Percentiles rank a stretch among this genome's conserved stretches.
Conservation (phyloP, 805 yeast species). For the Spathaspora passalidarum region DNA sequence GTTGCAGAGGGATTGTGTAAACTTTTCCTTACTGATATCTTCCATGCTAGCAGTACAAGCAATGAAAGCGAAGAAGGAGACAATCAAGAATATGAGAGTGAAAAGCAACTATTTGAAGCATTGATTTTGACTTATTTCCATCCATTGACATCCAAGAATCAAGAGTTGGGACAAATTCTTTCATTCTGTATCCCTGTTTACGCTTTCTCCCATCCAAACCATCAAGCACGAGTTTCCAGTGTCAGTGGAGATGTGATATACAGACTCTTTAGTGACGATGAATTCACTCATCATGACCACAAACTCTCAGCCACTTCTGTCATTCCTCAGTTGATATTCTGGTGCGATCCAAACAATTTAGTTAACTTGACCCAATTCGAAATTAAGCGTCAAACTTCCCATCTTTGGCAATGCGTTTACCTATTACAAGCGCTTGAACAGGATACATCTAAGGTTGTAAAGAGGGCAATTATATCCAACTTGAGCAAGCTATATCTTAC, state of each 20-base stretch:
- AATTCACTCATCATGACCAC: conserved; percentile 13
- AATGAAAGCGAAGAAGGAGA: conserved; percentile 13
- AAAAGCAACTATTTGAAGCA: conserved; percentile 55
- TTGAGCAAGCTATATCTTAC: conserved; percentile 44
- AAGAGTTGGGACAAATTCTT: conserved; percentile 70
- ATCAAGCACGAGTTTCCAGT: conserved; percentile 63
- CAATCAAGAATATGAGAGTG: conserved; percentile 24
- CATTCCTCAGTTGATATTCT: conserved; percentile 68
- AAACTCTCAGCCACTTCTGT: conserved; percentile 43
- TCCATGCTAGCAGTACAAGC: conserved; percentile 40
- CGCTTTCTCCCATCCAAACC: conserved; percentile 68
- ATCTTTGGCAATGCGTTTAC: conserved; percentile 54
- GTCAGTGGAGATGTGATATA: conserved; percentile 65
- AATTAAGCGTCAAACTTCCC: conserved; percentile 44
- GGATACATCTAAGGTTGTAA: conserved; percentile 49
- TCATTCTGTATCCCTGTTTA: conserved; percentile 88
- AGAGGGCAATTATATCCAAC: conserved; percentile 51
- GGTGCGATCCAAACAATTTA: conserved; percentile 79
- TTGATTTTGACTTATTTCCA: conserved; percentile 73
- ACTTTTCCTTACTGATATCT: conserved; percentile 70
- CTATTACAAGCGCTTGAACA: conserved; percentile 49
- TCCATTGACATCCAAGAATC: conserved; percentile 60
- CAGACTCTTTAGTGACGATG: conserved; percentile 45
- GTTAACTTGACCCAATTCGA: conserved; percentile 48
- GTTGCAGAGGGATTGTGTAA: conserved; percentile 88